Conservation (phyloP, 2,329 filamentous ascomycete genomes). For the Coniochaeta hoffmannii region DNA sequence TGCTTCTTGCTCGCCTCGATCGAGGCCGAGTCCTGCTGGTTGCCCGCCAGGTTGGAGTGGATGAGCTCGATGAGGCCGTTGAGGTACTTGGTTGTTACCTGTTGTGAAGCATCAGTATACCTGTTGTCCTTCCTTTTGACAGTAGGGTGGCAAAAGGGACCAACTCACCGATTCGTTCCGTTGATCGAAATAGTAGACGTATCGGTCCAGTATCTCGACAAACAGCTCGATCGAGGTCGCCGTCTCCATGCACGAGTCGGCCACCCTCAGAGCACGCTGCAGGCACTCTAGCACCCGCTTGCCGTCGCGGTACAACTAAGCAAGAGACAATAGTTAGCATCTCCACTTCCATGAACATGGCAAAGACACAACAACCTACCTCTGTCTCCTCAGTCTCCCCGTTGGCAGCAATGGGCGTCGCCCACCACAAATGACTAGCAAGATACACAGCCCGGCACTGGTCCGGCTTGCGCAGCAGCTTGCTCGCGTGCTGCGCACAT, state of each 20-base stretch:
- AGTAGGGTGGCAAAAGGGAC: background rate
- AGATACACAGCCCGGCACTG: conserved; percentile 96
- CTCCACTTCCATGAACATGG: no score
- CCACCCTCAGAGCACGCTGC: conserved; percentile 88
- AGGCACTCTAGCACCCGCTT: conserved; percentile 95
- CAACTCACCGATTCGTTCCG: conserved; percentile 80
- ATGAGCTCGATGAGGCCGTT: conserved; percentile 98
- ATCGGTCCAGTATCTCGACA: conserved; percentile 95
- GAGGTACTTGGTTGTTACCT: conserved; percentile 92
- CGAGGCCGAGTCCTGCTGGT: conserved; percentile 70
- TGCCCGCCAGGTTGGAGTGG: conserved; percentile 87
- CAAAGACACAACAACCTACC: conserved; percentile 43
- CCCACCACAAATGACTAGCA: conserved; percentile 97
- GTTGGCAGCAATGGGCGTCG: conserved; percentile 70
- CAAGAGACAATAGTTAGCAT: conserved; percentile 8
- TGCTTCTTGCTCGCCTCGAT: conserved; percentile 88
- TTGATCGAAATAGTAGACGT: conserved; percentile 99
- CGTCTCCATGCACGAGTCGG: conserved; percentile 98
- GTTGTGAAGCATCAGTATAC: conserved; percentile 23
- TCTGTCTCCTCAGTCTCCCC: conserved; percentile 75
- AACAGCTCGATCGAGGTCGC: conserved; percentile 96
- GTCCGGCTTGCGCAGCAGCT: conserved; percentile 93
- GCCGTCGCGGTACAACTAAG: conserved; percentile 81
- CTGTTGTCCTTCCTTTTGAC: no score
- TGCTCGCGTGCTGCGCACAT: conserved; percentile 92